Base-by-base conservation (phyloP, 164 flowering plant species). In the Stephania japonica region DNA sequence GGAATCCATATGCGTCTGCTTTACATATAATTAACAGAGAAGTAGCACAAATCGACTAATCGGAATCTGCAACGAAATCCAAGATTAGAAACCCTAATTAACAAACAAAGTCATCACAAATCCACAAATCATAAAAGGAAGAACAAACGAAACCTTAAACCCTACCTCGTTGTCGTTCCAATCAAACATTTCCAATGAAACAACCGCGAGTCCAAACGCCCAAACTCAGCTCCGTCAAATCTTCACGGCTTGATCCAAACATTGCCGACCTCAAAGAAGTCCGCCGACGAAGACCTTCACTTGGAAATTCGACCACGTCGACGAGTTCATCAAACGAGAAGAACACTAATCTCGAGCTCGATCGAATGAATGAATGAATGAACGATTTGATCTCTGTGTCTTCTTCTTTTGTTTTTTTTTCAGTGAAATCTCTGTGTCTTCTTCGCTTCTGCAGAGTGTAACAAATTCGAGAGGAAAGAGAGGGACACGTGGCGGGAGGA, bases 131-230 rank as follows among this genome's bases (percentile, higher is more conserved):
- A 47, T 3, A 47, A 44, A 1, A 13, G 1, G 14, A 44, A 13
- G 14, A 44, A 44, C 6, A 47, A 47, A 12, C 16, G 10, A 47
- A 47, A 47, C 12, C 53, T 73, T 69, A 0, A 73, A 65, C 70
- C 53, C 32, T 77, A 90, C 94, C 92, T 86, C 94, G 73, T 86
- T 84, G 82, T 90, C 92, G 90, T 90, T 84, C 94, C 94, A 90
- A 84, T 90, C 91, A 86, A 88, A 88, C 94, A 90, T 90, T 42
- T 83, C 88, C 59, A 75, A 67, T 72, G 27, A 78, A 73, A 43
- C 68, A 23, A 65, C 69, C 42, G 64, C 25, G 78, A 72, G 70
- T 77, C 75, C 5, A 76, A 43, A 59, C 69, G 4, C 76, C 76
- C 27, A 78, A 73, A 53, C 65, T 80, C 64, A 68, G 56, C 21